Evolutionary conservation across 306 rosid species (phyloP).

Genomic region (Quillaja saponaria): DNA sequence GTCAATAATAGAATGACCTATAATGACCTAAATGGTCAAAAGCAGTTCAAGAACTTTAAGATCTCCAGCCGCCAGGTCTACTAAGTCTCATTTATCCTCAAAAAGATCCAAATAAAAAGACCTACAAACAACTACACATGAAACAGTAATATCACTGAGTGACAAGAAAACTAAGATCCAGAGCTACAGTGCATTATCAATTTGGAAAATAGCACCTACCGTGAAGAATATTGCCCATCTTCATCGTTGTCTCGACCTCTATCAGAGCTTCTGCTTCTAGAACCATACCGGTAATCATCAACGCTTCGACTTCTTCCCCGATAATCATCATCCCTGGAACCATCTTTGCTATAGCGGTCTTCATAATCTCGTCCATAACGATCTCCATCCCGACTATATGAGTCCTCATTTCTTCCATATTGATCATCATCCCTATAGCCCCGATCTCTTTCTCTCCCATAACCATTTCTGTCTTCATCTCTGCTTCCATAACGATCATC

Average conservation of each 20-base stretch:
- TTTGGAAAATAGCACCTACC: conserved; percentile 44
- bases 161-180: conserved; percentile 6
- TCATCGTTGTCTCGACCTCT: conserved; percentile 72
- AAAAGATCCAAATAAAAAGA: conserved; percentile 3
- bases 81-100: conserved; percentile 5
- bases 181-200: background rate
- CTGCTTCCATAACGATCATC: conserved; percentile 76
- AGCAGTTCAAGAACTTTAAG: too few relatives aligned
- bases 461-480: conserved; percentile 74
- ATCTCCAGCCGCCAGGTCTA: too few relatives aligned
- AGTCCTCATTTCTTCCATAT: conserved; percentile 46
- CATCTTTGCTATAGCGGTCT: conserved; percentile 71
- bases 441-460: conserved; percentile 84
- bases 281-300: conserved; percentile 62
- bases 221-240: conserved; percentile 86
- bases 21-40: too few relatives aligned
- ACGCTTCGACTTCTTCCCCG: conserved; percentile 77
- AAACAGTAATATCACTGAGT: conserved; percentile 4
- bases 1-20: too few relatives aligned
- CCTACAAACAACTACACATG: conserved; percentile 1
- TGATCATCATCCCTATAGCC: conserved; percentile 81
- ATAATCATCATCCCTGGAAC: conserved; percentile 77
- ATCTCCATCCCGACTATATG: conserved; percentile 76
- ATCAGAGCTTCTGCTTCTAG: conserved; percentile 85
- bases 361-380: conserved; percentile 78